Conservation (phyloP, 2,329 filamentous ascomycete genomes). For the Cryphonectria radicalis region DNA sequence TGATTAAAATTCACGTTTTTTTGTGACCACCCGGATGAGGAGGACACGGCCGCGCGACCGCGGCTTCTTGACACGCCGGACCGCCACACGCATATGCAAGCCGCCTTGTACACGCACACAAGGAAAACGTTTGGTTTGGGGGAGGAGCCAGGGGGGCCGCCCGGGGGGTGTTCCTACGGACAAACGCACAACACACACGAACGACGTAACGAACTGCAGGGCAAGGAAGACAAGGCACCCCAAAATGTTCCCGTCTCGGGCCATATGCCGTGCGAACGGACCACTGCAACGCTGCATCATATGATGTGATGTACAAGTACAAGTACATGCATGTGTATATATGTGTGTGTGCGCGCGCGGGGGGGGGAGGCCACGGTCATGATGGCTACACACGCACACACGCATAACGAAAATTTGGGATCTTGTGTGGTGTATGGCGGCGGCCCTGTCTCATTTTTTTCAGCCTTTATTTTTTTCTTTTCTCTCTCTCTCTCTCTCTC, state of each 20-base stretch:
- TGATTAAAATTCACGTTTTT: not conserved
- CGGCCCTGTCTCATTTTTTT: not conserved
- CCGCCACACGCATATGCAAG: constrained; percentile 2
- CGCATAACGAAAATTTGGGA: not conserved
- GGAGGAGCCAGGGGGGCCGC: too few relatives aligned
- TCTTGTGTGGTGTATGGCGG: not conserved
- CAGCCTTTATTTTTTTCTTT: too few relatives aligned
- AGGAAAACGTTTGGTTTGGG: not conserved
- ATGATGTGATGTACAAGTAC: not conserved
- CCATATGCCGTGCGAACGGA: not conserved
- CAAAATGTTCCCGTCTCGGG: not conserved
- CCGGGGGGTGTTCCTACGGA: not conserved
- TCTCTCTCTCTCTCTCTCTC: too few relatives aligned
- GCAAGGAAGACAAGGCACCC: not conserved
- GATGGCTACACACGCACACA: not conserved
- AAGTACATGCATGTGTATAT: not conserved
- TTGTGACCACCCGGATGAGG: not conserved
- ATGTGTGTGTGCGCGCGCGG: too few relatives aligned
- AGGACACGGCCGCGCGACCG: not conserved
- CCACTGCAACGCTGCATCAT: not conserved
- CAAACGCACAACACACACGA: not conserved
- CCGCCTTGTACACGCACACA: constrained; percentile 1
- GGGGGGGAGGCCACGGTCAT: not conserved
- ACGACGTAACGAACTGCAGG: constrained; percentile 2
- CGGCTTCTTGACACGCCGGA: not conserved